phyloP scores from a whole-genome alignment of 352 stramenopile species.

The Aphanomyces astaci region DNA sequence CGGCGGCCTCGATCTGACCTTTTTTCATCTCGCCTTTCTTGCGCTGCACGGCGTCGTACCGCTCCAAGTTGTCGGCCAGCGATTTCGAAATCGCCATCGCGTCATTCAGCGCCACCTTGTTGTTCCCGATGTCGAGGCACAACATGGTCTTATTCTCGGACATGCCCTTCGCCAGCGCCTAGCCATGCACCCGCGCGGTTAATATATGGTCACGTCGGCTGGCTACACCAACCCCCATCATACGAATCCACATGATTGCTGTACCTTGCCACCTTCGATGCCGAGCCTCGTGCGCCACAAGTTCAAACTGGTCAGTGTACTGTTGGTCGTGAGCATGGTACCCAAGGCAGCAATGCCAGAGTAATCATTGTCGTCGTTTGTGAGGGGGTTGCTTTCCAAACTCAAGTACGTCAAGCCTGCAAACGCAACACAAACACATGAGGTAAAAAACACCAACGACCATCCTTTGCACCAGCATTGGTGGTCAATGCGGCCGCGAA shows the following conservation, averaged over 20 bases:
- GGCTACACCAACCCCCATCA: too few relatives aligned
- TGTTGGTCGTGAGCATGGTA: constrained; percentile 50
- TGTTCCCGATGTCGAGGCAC: constrained; percentile 76
- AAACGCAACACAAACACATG: too few relatives aligned
- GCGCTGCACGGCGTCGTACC: constrained; percentile 36
- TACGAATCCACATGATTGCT: background rate
- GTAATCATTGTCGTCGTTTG: constrained; percentile 71
- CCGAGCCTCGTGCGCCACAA: constrained; percentile 68
- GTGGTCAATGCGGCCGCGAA: constrained; percentile 45
- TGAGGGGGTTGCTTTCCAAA: constrained; percentile 73
- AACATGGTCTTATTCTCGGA: constrained; percentile 48
- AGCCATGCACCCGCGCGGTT: too few relatives aligned
- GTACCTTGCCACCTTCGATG: constrained; percentile 51
- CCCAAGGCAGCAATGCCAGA: constrained; percentile 44
- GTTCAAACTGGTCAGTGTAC: constrained; percentile 56
- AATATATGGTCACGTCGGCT: too few relatives aligned
- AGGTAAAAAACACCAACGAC: too few relatives aligned
- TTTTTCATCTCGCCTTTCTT: constrained; percentile 40
- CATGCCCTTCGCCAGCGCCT: constrained; percentile 39
- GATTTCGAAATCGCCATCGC: constrained; percentile 39
- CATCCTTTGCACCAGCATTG: constrained; percentile 50
- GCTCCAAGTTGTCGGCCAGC: constrained; percentile 43
- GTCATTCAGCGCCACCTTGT: constrained; percentile 51
- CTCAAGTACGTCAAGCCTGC: constrained; percentile 32
- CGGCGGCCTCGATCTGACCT: constrained; percentile 42